Evolutionary conservation across 169 alveolate genomes (phyloP), one percentile per base, ranked within the genome.

Genomic region (Perkinsus chesapeaki): DNA sequence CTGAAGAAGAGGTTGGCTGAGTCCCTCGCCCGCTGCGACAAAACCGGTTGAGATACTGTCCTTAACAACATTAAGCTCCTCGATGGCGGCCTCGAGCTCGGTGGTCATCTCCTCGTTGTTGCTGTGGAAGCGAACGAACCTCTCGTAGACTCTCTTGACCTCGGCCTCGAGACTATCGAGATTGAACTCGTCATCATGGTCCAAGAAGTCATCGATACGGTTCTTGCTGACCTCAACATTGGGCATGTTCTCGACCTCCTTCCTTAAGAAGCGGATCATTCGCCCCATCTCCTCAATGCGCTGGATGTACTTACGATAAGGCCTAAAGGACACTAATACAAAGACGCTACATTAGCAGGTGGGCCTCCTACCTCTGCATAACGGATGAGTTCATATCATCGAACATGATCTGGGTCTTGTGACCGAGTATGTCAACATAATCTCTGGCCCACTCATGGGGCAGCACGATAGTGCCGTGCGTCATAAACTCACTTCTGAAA

Each of bases 241-340:
- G 82, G 82, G 82, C 82, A 60, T 60, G 82, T 16, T 16, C 82
- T 60, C 82, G 95, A 96, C 39, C 96, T 97, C 93, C 96, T 97
- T 60, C 96, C 97, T 73, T 93, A 97, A 91, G 60, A 96, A 97
- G 9, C 98, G 96, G 31, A 97, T 93, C 94, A 96, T 96, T 39
- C 98, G 95, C 94, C 98, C 99, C 99, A 98, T 97, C 92, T 98
- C 98, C 90, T 97, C 98, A 19, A 98, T 97, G 48, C 99, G 96
- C 93, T 98, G 99, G 37, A 98, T 96, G 91, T 98, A 98, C 91
- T 95, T 95, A 94, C 97, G 97, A 93, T 98, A 98, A 82, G 97
- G 99, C 39, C 82, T 60, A 34, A 60, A 60, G 31, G 27, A 16
- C 82, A 23, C 3, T 16, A 23, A 60, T 60, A 16, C 12, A 60